Evolutionary conservation across 495 filamentous ascomycete genomes (phyloP).

Genomic region (Echria macrotheca): DNA sequence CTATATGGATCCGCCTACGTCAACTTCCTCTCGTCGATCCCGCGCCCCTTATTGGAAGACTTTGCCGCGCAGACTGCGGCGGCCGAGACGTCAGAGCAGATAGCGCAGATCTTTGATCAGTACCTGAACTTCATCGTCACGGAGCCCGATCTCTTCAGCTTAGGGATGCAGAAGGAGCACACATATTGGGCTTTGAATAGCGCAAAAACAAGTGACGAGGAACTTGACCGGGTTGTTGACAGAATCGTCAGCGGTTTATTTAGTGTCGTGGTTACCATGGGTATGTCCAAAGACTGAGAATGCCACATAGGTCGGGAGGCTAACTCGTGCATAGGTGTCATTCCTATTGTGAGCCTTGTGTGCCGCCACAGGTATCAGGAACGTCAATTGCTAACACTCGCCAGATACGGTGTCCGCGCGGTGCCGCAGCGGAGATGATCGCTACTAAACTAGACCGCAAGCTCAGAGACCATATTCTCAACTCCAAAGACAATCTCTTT

Average conservation of each 20-base stretch:
- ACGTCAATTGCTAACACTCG: background rate
- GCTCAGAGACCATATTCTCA: slow-evolving; percentile 91
- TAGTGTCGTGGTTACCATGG: slow-evolving; percentile 96
- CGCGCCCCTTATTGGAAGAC: slow-evolving; percentile 87
- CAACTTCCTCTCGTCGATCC: slow-evolving; percentile 95
- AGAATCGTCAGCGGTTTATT: slow-evolving; percentile 91
- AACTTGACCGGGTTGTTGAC: slow-evolving; percentile 80
- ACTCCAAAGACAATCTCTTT: slow-evolving; percentile 95
- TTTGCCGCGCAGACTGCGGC: slow-evolving; percentile 85
- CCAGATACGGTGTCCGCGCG: slow-evolving; percentile 77
- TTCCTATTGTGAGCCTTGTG: slow-evolving; percentile 59
- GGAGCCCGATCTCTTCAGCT: slow-evolving; percentile 92
- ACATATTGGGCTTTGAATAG: slow-evolving; percentile 95
- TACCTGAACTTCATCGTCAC: slow-evolving; percentile 97
- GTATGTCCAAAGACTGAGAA: slow-evolving; percentile 37
- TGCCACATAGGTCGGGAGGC: background rate
- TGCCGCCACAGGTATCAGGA: too few species aligned
- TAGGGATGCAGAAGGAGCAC: slow-evolving; percentile 78
- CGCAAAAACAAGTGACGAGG: slow-evolving; percentile 80
- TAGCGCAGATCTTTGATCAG: slow-evolving; percentile 93
- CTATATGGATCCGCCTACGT: slow-evolving; percentile 94
- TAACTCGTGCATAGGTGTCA: slow-evolving; percentile 52
- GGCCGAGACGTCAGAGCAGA: slow-evolving; percentile 75
- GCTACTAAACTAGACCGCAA: slow-evolving; percentile 91
- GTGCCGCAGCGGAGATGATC: slow-evolving; percentile 90